phyloP scores from a whole-genome alignment of 2,329 filamentous ascomycete species.

The Ophiocordyceps camponoti-leonardi region DNA sequence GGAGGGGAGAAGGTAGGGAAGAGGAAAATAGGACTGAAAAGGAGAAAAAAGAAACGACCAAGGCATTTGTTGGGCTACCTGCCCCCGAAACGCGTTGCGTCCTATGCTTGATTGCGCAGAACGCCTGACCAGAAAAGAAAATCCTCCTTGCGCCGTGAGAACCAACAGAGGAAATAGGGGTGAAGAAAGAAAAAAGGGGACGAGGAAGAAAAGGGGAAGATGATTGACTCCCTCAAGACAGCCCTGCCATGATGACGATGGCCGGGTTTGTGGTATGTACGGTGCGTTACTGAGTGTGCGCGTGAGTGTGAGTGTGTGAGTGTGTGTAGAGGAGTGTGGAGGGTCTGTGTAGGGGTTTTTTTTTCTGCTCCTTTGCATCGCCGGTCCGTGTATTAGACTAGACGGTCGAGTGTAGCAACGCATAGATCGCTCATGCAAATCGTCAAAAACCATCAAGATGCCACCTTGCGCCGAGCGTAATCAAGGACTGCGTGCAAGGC shows the following conservation, averaged over 20 bases:
- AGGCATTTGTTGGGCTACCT: constrained; percentile 4
- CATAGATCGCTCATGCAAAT: constrained; percentile 34
- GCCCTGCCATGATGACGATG: constrained; percentile 2
- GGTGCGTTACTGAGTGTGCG: neutral
- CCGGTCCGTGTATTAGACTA: neutral
- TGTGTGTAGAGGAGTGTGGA: neutral
- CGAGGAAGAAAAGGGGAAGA: constrained; percentile 4
- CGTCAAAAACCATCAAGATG: constrained; percentile 16
- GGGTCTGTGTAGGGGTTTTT: neutral
- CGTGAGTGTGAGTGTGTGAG: neutral
- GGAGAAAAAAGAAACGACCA: constrained; percentile 5
- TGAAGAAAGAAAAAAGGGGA: constrained; percentile 2
- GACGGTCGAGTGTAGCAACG: constrained; percentile 8
- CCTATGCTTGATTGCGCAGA: constrained; percentile 9
- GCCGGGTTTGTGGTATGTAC: constrained; percentile 2
- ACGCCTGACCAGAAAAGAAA: constrained; percentile 12
- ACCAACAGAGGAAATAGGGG: neutral
- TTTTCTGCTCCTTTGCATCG: neutral
- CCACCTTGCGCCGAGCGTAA: neutral
- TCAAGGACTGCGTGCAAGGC: neutral
- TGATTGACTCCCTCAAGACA: neutral
- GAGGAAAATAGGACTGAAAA: no score
- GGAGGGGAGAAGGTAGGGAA: neutral
- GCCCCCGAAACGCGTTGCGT: constrained; percentile 7
- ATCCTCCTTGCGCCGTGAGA: neutral